Evolutionary conservation across 2,329 filamentous ascomycete species (phyloP), one percentile per base, ranked within the genome.

Genomic region (Epichloe sibirici): DNA sequence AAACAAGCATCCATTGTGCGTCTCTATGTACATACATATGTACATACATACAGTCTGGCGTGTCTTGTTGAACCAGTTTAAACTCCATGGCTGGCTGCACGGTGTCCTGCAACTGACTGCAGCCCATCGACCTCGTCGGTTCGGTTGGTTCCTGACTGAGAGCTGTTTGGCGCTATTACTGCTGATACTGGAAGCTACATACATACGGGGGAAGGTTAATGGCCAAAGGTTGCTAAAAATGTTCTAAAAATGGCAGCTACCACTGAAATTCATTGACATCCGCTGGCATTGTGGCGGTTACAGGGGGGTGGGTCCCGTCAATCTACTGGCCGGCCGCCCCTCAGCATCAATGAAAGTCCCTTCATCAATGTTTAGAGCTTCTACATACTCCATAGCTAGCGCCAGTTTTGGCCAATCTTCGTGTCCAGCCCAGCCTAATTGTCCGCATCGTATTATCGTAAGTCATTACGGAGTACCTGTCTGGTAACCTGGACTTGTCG

Each of bases 201-300:
- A 17, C 17, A 17, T 2, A 17, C 2, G 17, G n/a, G 17, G 46
- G 46, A 21, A 23, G 31, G 38, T 31, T 38, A 39, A 12, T 7
- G 31, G 31, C 42, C 49, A 51, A 52, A 39, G 38, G 48, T 49
- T 45, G 48, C 54, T 55, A 53, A 54, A 54, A 51, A 50, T 45
- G 49, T 45, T 45, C 54, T 55, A 53, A 54, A 54, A 51, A 52
- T 45, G 49, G 45, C 52, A 47, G 37, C 44, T n/a, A n/a, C 37
- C 15, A 39, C 37, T 39, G 37, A n/a, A 13, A 39, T 8, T 4
- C 37, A 39, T n/a, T n/a, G 37, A 8, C 37, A n/a, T 8, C 15
- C 37, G 37, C 37, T 39, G 37, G 37, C 48, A 38, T 12, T 12
- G 15, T 49, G 28, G 39, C 28, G 28, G 28, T 31, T 31, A 31